Evolutionary conservation across 2,329 filamentous ascomycete species (phyloP).

Genomic region (Neocatenulostroma microsporum): DNA sequence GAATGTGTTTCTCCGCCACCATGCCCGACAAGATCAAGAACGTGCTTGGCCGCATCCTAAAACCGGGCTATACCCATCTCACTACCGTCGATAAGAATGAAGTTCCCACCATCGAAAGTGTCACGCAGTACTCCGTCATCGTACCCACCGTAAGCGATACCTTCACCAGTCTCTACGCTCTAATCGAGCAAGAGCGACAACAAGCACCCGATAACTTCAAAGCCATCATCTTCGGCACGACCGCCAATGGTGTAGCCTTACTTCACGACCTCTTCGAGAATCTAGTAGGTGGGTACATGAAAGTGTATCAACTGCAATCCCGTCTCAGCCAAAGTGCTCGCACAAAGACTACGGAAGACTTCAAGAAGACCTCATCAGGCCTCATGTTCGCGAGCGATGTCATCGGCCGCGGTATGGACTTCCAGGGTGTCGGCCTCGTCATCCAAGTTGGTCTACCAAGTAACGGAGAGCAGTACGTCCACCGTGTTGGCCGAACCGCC

Average conservation of each 20-base stretch:
- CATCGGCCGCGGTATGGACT: constrained; percentile 92
- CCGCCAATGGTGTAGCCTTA: constrained; percentile 40
- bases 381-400: constrained; percentile 58
- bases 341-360: constrained; percentile 38
- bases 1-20: constrained; percentile 44
- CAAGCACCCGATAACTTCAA: constrained; percentile 36
- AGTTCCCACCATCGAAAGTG: constrained; percentile 40
- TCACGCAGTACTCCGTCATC: constrained; percentile 43
- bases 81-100: constrained; percentile 40
- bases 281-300: constrained; percentile 31
- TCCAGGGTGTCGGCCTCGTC: constrained; percentile 91
- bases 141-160: constrained; percentile 33
- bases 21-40: constrained; percentile 38
- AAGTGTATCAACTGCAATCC: constrained; percentile 37
- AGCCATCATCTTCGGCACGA: constrained; percentile 41
- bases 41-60: constrained; percentile 39
- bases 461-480: constrained; percentile 62
- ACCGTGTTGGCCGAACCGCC: constrained; percentile 88
- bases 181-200: constrained; percentile 39
- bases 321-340: constrained; percentile 36
- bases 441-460: constrained; percentile 59
- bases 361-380: constrained; percentile 39
- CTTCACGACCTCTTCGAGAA: constrained; percentile 31
- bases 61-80: constrained; percentile 35
- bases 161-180: constrained; percentile 38